phyloP scores from a whole-genome alignment of 2,329 filamentous ascomycete genomes.

The Hymenotorrendiella dingleyae region DNA sequence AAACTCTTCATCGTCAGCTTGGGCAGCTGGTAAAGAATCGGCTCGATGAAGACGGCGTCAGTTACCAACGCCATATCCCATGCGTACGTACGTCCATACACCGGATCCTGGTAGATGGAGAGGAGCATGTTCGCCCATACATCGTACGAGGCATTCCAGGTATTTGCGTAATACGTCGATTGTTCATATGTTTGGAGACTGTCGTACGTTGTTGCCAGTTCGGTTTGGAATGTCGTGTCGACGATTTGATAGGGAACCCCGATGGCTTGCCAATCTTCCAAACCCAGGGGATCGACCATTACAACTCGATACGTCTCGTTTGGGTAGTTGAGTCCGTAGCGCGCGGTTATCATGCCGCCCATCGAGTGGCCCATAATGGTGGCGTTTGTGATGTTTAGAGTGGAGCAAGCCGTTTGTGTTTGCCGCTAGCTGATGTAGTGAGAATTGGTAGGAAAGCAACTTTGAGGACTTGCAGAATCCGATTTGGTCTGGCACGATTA shows the following conservation, averaged over 20 bases:
- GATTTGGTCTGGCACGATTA: constrained; percentile 48
- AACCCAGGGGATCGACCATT: constrained; percentile 42
- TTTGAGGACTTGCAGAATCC: constrained; percentile 54
- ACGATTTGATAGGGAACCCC: constrained; percentile 43
- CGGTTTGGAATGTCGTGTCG: constrained; percentile 34
- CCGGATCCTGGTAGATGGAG: constrained; percentile 42
- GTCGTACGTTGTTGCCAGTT: constrained; percentile 37
- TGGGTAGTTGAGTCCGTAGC: constrained; percentile 47
- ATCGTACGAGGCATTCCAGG: constrained; percentile 45
- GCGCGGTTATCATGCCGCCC: constrained; percentile 47
- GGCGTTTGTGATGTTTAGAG: constrained; percentile 37
- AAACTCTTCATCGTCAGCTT: constrained; percentile 40
- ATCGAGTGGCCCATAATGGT: constrained; percentile 49
- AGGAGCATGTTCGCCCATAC: constrained; percentile 50
- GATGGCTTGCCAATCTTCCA: constrained; percentile 28
- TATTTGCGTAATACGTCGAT: constrained; percentile 41
- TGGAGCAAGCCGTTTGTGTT: constrained; percentile 45
- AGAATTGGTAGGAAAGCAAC: constrained; percentile 45
- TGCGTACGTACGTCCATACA: constrained; percentile 38
- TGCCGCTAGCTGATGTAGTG: constrained; percentile 43
- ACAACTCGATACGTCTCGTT: constrained; percentile 37
- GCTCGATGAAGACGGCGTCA: constrained; percentile 50
- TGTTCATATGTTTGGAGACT: constrained; percentile 43
- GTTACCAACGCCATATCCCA: constrained; percentile 44
- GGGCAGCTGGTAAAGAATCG: constrained; percentile 45